phyloP scores from a whole-genome alignment of 176 grass and related monocot genomes.

The Oryza meyeriana region DNA sequence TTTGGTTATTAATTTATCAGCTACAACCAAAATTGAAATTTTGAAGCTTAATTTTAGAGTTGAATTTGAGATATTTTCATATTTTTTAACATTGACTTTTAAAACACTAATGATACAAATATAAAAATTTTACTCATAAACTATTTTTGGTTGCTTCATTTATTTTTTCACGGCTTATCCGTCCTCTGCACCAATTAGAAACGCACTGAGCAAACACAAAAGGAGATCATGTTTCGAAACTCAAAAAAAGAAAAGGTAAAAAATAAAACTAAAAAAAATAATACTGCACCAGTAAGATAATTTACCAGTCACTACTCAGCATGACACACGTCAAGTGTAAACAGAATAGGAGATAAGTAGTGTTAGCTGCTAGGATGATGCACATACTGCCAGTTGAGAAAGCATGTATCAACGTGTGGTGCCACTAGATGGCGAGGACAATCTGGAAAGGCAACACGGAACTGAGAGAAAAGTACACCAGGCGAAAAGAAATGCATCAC shows the following conservation, averaged over 20 bases:
- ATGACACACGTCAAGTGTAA: not conserved
- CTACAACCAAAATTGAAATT: too few species aligned
- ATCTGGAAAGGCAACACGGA: slow-evolving; percentile 13
- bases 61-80: too few species aligned
- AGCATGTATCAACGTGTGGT: not conserved
- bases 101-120: too few species aligned
- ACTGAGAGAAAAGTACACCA: slow-evolving; percentile 12
- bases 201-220: not conserved
- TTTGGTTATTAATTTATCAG: too few species aligned
- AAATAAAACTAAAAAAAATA: not conserved
- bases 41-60: too few species aligned
- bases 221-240: not conserved
- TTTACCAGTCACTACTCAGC: not conserved
- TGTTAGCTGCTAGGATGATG: not conserved
- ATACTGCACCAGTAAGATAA: not conserved
- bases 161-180: too few species aligned
- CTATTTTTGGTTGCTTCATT: too few species aligned
- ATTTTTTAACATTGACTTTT: too few species aligned
- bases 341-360: not conserved
- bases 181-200: too few species aligned
- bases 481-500: not conserved
- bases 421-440: not conserved
- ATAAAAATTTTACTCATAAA: too few species aligned
- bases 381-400: not conserved
- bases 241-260: not conserved